Evolutionary conservation across 208 protist species (phyloP).

Genomic region (Leishmania gerbilli): DNA sequence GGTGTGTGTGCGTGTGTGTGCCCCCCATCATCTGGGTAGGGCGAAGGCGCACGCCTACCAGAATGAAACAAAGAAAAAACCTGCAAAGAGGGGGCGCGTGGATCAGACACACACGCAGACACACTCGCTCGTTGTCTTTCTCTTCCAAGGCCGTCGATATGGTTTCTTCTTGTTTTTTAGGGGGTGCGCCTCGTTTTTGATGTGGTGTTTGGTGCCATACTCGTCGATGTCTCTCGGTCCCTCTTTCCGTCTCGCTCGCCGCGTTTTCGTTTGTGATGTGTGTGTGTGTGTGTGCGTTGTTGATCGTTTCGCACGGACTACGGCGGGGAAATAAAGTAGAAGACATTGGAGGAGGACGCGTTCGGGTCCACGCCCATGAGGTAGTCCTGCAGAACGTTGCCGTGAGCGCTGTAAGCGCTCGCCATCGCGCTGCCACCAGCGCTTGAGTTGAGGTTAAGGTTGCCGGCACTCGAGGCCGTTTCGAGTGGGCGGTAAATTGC

Average conservation of each 20-base stretch:
- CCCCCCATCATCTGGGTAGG: neutral
- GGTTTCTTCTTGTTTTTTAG: too few species aligned
- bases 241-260: too few species aligned
- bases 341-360: constrained; percentile 21
- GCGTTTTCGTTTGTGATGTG: too few species aligned
- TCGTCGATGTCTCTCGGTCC: too few species aligned
- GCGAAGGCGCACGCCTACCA: neutral
- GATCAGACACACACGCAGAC: neutral
- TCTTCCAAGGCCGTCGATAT: too few species aligned
- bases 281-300: neutral
- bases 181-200: too few species aligned
- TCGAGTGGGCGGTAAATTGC: constrained; percentile 13
- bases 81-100: neutral
- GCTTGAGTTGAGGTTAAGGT: neutral
- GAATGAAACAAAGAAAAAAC: neutral
- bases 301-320: too few species aligned
- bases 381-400: constrained; percentile 19
- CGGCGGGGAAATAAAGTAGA: constrained; percentile 18
- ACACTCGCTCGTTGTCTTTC: too few species aligned
- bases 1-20: neutral
- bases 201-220: too few species aligned
- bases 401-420: neutral
- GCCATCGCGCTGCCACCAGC: neutral
- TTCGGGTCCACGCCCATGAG: constrained; percentile 14
- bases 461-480: neutral